Percentiles rank a stretch among this genome's conserved stretches.
Conservation (phyloP, 2,329 filamentous ascomycete genomes). For the Neofusicoccum kwambonambiense region DNA sequence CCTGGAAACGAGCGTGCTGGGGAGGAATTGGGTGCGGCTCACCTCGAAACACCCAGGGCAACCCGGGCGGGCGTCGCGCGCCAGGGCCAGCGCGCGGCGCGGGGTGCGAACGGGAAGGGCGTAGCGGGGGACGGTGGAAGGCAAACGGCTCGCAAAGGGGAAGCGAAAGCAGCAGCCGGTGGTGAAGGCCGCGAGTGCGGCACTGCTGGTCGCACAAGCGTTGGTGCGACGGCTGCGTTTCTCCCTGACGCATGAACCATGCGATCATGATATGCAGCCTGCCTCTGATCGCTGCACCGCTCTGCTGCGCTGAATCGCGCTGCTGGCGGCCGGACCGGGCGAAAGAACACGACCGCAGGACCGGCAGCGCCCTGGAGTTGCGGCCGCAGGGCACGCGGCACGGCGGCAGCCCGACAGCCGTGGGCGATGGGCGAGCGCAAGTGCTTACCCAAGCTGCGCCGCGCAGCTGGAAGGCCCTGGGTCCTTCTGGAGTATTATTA, state of each 20-base stretch:
- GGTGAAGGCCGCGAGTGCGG: neutral
- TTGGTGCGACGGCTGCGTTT: neutral
- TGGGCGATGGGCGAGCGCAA: neutral
- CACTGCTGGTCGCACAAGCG: neutral
- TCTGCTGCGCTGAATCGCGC: neutral
- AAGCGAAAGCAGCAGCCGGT: neutral
- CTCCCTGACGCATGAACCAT: constrained; percentile 13
- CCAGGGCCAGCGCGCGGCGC: constrained; percentile 2
- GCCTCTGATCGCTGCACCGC: neutral
- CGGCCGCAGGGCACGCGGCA: neutral
- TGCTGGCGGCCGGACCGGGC: neutral
- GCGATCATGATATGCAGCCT: neutral
- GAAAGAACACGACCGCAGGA: neutral
- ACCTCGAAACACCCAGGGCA: neutral
- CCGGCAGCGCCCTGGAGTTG: too few relatives aligned
- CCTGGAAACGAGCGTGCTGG: neutral
- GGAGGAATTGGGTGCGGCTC: constrained; percentile 15
- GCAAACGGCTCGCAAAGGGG: neutral
- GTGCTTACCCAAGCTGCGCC: constrained; percentile 5
- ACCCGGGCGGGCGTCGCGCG: neutral
- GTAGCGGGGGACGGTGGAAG: neutral
- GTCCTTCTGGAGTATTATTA: neutral
- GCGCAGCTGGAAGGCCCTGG: neutral
- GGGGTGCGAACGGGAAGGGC: neutral
- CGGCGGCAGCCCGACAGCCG: neutral